Conservation (phyloP, 208 protist species). For the Acanthamoeba rhysodes region DNA sequence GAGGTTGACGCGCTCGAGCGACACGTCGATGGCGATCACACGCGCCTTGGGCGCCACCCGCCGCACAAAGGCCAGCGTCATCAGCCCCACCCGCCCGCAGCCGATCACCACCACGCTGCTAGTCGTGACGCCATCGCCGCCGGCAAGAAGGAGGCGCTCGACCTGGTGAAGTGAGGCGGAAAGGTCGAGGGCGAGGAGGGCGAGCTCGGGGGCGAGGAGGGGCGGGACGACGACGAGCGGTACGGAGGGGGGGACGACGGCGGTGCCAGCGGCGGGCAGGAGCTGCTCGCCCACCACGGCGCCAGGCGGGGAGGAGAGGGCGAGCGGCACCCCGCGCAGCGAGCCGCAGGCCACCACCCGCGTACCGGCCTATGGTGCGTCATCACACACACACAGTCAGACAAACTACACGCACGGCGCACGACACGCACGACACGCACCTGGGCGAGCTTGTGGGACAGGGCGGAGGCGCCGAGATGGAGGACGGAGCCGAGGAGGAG, state of each 20-base stretch:
- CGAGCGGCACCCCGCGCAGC: not conserved
- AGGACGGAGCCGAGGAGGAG: constrained; percentile 37
- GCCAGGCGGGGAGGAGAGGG: not conserved
- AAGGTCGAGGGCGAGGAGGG: constrained; percentile 39
- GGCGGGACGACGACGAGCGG: not conserved
- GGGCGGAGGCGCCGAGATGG: not conserved
- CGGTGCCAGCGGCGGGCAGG: not conserved
- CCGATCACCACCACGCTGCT: constrained; percentile 32
- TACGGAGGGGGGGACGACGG: not conserved
- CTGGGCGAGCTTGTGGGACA: not conserved
- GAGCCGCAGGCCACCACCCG: constrained; percentile 4
- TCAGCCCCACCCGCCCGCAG: constrained; percentile 48
- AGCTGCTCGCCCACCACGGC: constrained; percentile 50
- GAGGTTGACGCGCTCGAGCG: constrained; percentile 13
- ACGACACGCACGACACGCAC: not conserved
- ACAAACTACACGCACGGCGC: not conserved
- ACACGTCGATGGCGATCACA: constrained; percentile 24
- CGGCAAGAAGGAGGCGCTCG: not conserved
- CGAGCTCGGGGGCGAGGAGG: not conserved
- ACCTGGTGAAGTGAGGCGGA: not conserved
- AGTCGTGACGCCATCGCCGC: not conserved
- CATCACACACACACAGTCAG: too few relatives aligned
- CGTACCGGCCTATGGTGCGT: not conserved
- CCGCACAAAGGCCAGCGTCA: constrained; percentile 37
- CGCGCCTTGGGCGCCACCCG: not conserved